Percentiles rank a stretch among this genome's conserved stretches.
Evolutionary conservation across 345 rosid species (phyloP).

Genomic region (Linum trigynum): DNA sequence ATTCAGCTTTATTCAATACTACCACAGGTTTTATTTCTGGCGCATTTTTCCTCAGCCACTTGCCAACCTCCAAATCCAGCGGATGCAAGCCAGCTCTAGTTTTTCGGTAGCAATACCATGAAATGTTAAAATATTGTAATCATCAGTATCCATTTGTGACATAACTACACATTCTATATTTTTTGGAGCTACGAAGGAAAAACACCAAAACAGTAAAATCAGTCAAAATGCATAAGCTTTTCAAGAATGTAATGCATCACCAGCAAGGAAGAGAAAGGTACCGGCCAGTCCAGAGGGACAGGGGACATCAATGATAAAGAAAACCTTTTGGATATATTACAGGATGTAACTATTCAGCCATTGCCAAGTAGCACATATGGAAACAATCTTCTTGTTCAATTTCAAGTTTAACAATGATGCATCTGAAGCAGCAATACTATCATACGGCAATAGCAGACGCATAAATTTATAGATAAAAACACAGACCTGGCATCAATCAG

Average conservation of each 20-base stretch:
- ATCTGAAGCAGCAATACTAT: too few species aligned
- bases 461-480: background rate
- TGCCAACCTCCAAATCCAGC: slow-evolving; percentile 85
- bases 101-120: slow-evolving; percentile 12
- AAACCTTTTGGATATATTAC: background rate
- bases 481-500: slow-evolving; percentile 73
- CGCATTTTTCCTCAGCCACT: slow-evolving; percentile 81
- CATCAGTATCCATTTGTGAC: background rate
- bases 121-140: slow-evolving; percentile 7
- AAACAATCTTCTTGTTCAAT: background rate
- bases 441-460: too few species aligned
- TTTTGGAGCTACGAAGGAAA: background rate
- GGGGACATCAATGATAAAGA: background rate
- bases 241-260: background rate
- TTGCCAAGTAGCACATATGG: too few species aligned
- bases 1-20: slow-evolving; percentile 84
- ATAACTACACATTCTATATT: background rate
- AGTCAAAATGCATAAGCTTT: too few species aligned
- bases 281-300: background rate
- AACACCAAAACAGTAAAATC: background rate
- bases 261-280: background rate
- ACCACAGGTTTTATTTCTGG: slow-evolving; percentile 59
- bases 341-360: too few species aligned
- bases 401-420: background rate
- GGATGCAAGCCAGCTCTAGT: slow-evolving; percentile 84